Conservation (phyloP, 331 rosid species). For the Quercus tomentella region DNA sequence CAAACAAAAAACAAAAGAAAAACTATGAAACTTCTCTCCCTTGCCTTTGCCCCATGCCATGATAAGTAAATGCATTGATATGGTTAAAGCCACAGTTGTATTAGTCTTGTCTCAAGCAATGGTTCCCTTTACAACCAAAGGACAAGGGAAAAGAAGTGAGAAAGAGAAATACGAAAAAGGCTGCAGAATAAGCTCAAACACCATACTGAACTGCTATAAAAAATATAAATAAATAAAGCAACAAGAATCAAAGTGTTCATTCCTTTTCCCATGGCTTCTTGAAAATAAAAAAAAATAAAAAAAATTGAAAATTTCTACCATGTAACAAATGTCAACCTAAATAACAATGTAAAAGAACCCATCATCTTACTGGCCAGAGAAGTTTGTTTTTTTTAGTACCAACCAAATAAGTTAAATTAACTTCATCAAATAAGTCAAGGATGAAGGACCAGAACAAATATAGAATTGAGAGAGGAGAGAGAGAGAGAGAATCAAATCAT, state of each 20-base stretch:
- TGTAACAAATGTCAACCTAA: neutral
- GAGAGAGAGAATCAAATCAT: neutral
- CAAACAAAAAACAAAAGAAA: neutral
- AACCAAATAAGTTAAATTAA: neutral
- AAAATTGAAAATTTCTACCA: neutral
- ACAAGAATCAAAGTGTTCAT: neutral
- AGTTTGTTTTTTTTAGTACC: neutral
- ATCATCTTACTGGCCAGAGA: neutral
- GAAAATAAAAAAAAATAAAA: neutral
- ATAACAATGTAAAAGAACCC: neutral
- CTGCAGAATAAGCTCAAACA: neutral
- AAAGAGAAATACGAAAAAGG: neutral
- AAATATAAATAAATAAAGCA: neutral
- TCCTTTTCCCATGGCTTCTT: neutral
- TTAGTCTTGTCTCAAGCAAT: constrained; percentile 7
- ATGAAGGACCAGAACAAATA: neutral
- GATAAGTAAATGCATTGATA: neutral
- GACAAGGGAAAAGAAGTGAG: neutral
- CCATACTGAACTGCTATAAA: neutral
- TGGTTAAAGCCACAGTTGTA: constrained; percentile 5
- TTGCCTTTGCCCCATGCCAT: neutral
- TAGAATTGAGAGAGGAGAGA: neutral
- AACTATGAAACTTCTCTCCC: neutral
- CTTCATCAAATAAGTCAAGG: neutral
- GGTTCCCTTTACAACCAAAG: neutral